Evolutionary conservation across 495 filamentous ascomycete species (phyloP).

Genomic region (Trichoderma asperelloides): DNA sequence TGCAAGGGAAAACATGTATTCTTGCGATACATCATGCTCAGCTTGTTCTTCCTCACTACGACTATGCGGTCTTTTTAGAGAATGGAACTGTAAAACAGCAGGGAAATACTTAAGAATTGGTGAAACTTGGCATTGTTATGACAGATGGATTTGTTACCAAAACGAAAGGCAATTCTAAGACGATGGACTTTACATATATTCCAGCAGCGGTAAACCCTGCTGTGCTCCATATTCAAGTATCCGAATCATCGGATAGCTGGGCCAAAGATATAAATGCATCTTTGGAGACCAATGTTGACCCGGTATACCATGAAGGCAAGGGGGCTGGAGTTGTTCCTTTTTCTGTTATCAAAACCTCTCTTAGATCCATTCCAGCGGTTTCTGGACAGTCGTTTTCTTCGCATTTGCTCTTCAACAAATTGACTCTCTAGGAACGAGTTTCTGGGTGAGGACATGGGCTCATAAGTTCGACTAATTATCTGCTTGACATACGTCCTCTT

Average conservation of each 20-base stretch:
- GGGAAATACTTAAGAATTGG: slow-evolving; percentile 65
- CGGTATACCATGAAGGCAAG: slow-evolving; percentile 61
- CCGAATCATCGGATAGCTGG: slow-evolving; percentile 14
- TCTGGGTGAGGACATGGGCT: slow-evolving; percentile 58
- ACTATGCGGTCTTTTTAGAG: slow-evolving; percentile 73
- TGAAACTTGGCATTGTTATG: slow-evolving; percentile 73
- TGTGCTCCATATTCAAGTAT: no score
- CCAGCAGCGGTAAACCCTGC: background rate
- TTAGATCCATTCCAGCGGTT: slow-evolving; percentile 87
- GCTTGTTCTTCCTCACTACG: slow-evolving; percentile 67
- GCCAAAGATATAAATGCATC: slow-evolving; percentile 25
- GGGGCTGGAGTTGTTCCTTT: slow-evolving; percentile 80
- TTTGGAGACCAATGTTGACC: slow-evolving; percentile 37
- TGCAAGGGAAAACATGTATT: slow-evolving; percentile 83
- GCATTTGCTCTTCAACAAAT: slow-evolving; percentile 77
- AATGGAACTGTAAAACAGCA: slow-evolving; percentile 75
- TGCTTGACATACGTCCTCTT: slow-evolving; percentile 63
- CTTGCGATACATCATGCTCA: slow-evolving; percentile 89
- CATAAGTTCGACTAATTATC: slow-evolving; percentile 70
- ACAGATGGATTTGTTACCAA: slow-evolving; percentile 62
- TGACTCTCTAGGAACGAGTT: slow-evolving; percentile 72
- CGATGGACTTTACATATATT: slow-evolving; percentile 15
- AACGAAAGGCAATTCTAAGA: slow-evolving; percentile 38
- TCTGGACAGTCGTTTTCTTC: slow-evolving; percentile 65
- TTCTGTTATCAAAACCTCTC: slow-evolving; percentile 74